A percentile compares a stretch with the other conserved stretches of the same genome.
Conservation (phyloP, 208 protist species). For the Wallacemonas sp. region DNA sequence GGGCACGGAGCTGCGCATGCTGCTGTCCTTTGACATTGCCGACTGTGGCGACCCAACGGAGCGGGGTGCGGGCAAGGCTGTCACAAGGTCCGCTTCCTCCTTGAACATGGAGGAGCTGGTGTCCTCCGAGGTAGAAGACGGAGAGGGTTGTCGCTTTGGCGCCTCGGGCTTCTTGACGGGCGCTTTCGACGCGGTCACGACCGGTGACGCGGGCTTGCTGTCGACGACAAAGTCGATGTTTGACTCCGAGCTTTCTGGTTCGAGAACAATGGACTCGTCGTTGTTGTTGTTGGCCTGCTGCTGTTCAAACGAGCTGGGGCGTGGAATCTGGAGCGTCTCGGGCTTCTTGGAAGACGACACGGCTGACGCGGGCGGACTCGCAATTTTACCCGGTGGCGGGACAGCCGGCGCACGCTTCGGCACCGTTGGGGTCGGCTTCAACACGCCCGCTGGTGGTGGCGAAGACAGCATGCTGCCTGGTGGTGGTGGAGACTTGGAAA, state of each 20-base stretch:
- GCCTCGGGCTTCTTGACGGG: no score
- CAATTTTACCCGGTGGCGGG: no score
- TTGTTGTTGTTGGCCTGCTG: slow-evolving; percentile 5
- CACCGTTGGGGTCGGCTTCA: slow-evolving; percentile 16
- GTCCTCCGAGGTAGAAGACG: slow-evolving; percentile 2
- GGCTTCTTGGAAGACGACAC: background rate
- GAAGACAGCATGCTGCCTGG: background rate
- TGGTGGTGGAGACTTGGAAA: background rate
- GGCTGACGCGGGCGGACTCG: no score
- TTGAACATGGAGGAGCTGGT: slow-evolving; percentile 25
- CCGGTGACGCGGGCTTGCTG: no score
- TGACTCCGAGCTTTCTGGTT: slow-evolving; percentile 3
- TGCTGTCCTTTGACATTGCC: background rate
- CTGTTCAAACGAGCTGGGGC: slow-evolving; percentile 8
- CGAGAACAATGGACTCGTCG: slow-evolving; percentile 6
- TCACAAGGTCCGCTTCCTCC: slow-evolving; percentile 34
- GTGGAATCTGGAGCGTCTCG: slow-evolving; percentile 14
- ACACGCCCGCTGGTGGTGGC: slow-evolving; percentile 5
- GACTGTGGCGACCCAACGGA: background rate
- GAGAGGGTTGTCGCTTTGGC: no score
- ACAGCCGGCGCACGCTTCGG: background rate
- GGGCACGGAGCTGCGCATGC: slow-evolving; percentile 15
- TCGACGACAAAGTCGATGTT: slow-evolving; percentile 19
- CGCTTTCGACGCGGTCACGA: no score
- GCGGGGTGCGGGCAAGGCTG: slow-evolving; percentile 18